Percentiles rank a stretch among this genome's conserved stretches.
These are phyloP conservation scores for Pichia occidentalis DNA, from an alignment of 805 yeast genomes.

Conservation along the genomic window DNA sequence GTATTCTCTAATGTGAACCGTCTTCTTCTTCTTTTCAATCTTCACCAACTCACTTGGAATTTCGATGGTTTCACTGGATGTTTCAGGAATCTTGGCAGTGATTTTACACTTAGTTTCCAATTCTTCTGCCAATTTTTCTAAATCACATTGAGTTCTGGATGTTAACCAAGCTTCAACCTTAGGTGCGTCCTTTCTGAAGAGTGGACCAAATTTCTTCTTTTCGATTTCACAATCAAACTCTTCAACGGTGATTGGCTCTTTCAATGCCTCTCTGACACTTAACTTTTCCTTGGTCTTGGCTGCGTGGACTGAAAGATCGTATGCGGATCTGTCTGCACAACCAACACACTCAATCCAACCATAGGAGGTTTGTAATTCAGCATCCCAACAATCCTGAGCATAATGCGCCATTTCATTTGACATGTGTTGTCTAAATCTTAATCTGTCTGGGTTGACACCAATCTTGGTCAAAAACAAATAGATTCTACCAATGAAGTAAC, in stretches of 20 bases:
- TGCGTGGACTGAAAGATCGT: constrained; percentile 91
- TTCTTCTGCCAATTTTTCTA: constrained; percentile 68
- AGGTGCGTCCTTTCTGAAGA: constrained; percentile 95
- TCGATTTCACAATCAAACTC: constrained; percentile 78
- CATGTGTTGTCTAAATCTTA: constrained; percentile 98
- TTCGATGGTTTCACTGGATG: constrained; percentile 49
- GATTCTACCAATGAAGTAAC: constrained; percentile 94
- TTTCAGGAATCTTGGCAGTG: constrained; percentile 57
- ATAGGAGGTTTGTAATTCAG: constrained; percentile 88
- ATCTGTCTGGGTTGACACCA: constrained; percentile 78
- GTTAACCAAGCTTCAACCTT: constrained; percentile 75
- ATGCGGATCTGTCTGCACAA: constrained; percentile 98
- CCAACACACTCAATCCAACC: constrained; percentile 99
- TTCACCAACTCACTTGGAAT: constrained; percentile 65
- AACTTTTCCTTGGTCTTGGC: constrained; percentile 92
- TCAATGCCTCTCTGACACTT: constrained; percentile 86
- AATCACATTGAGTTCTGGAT: constrained; percentile 75
- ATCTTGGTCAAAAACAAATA: constrained; percentile 75
- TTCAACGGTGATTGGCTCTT: constrained; percentile 78
- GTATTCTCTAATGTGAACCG: constrained; percentile 89
- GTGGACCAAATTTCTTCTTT: constrained; percentile 96
- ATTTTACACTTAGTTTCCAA: constrained; percentile 58
- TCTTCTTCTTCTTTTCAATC: constrained; percentile 71
- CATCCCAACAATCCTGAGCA: constrained; percentile 99
- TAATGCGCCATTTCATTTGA: constrained; percentile 99